Conservation (phyloP, 176 grass and related monocot genomes). For the Ensete ventricosum region DNA sequence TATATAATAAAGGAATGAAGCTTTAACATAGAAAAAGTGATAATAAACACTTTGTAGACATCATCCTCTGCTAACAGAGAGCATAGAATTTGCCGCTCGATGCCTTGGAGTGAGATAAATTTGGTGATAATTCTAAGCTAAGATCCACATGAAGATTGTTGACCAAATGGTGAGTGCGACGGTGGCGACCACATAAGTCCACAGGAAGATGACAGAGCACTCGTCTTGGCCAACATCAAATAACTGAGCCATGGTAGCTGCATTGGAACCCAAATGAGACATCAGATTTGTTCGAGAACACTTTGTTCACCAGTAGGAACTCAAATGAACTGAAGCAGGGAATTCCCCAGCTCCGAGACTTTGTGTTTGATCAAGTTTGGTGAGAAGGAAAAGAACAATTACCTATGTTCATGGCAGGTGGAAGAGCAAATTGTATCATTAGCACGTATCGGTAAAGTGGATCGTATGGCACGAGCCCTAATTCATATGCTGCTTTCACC, state of each 20-base stretch:
- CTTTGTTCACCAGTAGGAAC: too few species aligned
- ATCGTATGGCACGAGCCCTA: constrained; percentile 57
- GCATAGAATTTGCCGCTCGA: background rate
- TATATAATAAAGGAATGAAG: background rate
- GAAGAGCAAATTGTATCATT: constrained; percentile 76
- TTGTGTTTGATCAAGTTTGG: background rate
- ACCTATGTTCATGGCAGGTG: constrained; percentile 90
- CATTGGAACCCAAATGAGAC: background rate
- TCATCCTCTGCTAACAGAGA: background rate
- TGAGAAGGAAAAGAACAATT: background rate
- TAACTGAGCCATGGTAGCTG: constrained; percentile 14
- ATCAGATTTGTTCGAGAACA: background rate
- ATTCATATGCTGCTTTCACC: constrained; percentile 31
- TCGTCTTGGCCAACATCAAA: constrained; percentile 19
- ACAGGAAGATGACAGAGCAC: constrained; percentile 12
- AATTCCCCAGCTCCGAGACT: background rate
- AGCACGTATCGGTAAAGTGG: constrained; percentile 72
- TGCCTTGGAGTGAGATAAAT: background rate
- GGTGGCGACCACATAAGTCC: constrained; percentile 7
- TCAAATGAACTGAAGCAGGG: too few species aligned
- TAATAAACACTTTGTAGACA: background rate
- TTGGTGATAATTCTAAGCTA: background rate
- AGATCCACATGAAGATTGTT: constrained; percentile 2
- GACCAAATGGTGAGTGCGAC: constrained; percentile 15
- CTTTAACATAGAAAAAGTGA: background rate